Base-by-base conservation (phyloP, 176 grass and related monocot genomes). In the Chloris gayana region DNA sequence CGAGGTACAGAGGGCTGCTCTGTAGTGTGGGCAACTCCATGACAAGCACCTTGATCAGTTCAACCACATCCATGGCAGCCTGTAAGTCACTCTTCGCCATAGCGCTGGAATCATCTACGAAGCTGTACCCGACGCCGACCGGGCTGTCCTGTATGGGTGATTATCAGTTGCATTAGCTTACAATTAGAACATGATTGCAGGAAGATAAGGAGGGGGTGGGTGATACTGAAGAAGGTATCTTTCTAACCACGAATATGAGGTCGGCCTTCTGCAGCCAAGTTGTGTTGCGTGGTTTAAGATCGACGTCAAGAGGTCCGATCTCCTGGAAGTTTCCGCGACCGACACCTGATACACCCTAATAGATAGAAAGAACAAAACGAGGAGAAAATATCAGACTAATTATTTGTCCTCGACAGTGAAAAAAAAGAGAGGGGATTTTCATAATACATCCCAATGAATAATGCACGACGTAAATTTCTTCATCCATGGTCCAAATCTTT, bases 71-170 rank as follows among this genome's bases (percentile, higher is more conserved):
- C 12, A 19, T 46, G 6, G 89, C 85, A 14, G 83, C 87, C 31
- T 87, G 80, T 65, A 69, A 49, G 69, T 97, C 94, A 11, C 76
- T 97, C 6, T 69, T 97, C 42, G 88, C 91, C 6, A 97, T 73
- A 7, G 87, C 34, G 67, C 70, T 86, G 59, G 82, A 63, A 34
- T 88, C 64, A 85, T 93, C 88, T 12, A 94, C 92, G 79, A 80
- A 98, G 76, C 95, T 94, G 76, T 88, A 98, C 1, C 92, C 92
- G 24, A 85, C 89, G 5, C 92, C 95, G 2, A 94, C 95, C 0
- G 92, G 95, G 86, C 94, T 98, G 86, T 98, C 95, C 95, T 98
- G 63, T 17, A 53, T 14, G 2, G 13, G 13, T 47, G 2, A 14
- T 15, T 15, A 47, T 47, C 41, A 15, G 45, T 47, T 47, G 45